phyloP scores from a whole-genome alignment of 805 yeast species.

The Kuraishia ogatae region DNA sequence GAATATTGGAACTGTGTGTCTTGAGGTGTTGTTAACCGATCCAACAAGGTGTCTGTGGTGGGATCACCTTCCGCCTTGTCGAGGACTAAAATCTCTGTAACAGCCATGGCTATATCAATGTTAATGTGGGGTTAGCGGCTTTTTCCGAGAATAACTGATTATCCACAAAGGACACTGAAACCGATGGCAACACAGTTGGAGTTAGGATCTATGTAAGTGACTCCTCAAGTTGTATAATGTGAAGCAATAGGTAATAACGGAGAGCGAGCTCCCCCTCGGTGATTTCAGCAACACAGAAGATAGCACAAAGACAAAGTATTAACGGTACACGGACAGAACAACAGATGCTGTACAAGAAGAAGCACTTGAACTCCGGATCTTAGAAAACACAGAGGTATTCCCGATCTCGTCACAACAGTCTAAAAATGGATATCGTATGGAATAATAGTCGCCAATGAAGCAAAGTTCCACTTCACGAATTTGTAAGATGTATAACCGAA shows the following conservation, averaged over 20 bases:
- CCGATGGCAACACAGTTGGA: background rate
- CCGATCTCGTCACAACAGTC: too few species aligned
- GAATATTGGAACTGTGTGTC: background rate
- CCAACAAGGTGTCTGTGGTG: background rate
- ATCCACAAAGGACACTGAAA: background rate
- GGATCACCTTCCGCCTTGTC: background rate
- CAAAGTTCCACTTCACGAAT: too few species aligned
- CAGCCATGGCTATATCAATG: background rate
- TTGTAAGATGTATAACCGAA: background rate
- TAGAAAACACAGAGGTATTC: too few species aligned
- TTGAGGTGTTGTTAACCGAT: background rate
- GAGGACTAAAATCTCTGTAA: background rate
- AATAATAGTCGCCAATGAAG: too few species aligned
- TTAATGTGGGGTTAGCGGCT: background rate
- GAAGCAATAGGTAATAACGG: background rate
- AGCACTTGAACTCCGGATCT: too few species aligned
- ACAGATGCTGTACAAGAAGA: too few species aligned
- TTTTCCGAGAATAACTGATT: background rate
- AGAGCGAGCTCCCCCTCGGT: background rate
- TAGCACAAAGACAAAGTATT: too few species aligned
- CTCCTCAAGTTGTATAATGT: background rate
- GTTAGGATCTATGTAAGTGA: background rate
- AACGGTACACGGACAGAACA: too few species aligned
- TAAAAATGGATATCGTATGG: too few species aligned
- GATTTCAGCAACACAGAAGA: too few species aligned